A percentile compares a stretch with the other conserved stretches of the same genome.
Conservation (phyloP, 305 asterid genomes). For the Fraxinus ornus region DNA sequence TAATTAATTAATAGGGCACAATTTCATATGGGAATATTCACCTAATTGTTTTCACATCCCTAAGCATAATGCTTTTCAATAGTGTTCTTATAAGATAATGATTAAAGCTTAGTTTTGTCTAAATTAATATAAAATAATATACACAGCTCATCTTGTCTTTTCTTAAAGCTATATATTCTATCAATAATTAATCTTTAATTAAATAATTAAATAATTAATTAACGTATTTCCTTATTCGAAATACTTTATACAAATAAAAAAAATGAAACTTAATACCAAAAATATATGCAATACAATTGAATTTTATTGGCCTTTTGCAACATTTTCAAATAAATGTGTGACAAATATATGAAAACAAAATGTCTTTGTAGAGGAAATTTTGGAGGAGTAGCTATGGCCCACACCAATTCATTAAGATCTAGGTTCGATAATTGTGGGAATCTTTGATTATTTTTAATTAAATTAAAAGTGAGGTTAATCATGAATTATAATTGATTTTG, state of each 20-base stretch:
- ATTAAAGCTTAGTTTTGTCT: constrained; percentile 25
- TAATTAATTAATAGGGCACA: neutral
- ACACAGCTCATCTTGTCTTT: neutral
- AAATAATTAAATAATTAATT: neutral
- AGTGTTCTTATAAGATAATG: neutral
- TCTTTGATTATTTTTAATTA: constrained; percentile 10
- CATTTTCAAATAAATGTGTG: neutral
- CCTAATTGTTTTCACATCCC: constrained; percentile 30
- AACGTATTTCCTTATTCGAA: neutral
- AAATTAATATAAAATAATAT: neutral
- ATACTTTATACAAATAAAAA: neutral
- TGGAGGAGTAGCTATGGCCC: constrained; percentile 8
- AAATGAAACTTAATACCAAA: neutral
- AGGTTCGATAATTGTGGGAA: neutral
- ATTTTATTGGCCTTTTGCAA: neutral
- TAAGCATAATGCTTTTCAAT: constrained; percentile 6
- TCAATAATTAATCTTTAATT: neutral
- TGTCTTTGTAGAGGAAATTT: constrained; percentile 20
- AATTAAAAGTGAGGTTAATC: constrained; percentile 20
- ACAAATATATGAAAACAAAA: constrained; percentile 26
- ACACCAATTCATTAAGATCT: constrained; percentile 8
- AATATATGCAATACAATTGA: neutral
- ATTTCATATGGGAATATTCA: constrained; percentile 18
- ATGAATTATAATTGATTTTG: constrained; percentile 16
- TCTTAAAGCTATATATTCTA: neutral